Base-by-base conservation (phyloP, 257 asterid species). In the Phtheirospermum japonicum region DNA sequence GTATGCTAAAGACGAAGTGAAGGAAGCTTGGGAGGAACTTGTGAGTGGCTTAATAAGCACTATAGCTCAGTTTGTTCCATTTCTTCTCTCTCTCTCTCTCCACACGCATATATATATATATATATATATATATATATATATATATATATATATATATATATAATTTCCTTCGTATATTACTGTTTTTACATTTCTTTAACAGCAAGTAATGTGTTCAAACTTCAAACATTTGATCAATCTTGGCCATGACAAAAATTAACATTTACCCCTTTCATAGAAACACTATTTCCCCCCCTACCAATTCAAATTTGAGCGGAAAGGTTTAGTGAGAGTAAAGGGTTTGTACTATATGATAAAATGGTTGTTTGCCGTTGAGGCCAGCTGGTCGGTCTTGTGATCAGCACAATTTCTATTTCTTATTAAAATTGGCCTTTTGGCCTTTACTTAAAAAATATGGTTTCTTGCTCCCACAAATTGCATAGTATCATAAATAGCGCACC, bases 11-110 rank as follows among this genome's bases (percentile, higher is more conserved):
- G 97, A 87, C 68, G 97, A 89, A 65, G 94, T 85, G 69, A 93
- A 93, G 80, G 99, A 93, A 75, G 80, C 91, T 57, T 93, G 99
- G 99, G 92, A 93, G 77, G 97, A 90, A 59, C 96, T 93, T 71
- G 99, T 93, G 78, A 89, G 99, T 80, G 46, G 43, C 57, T 75
- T 31, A 40, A 71, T 33, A 64, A 36, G 70, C 59, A 62, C 66
- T 69, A 36, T 16, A 51, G 10, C 59, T 32, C 57, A 30, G 20
- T 61, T 49, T 52, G 31, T 65, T 64, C 50, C 28, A 23, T 23
- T 3, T 23, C 28, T 23, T 54, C 19, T 73, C 42, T n/a, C 45
- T 69, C 64, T n/a, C n/a, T n/a, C n/a, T n/a, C n/a, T n/a, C n/a
- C 48, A 40, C 9, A 9, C 14, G 1, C 9, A 40, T 14, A 6